phyloP scores from a whole-genome alignment of 352 stramenopile species.

The Phytophthora pseudosyringae region DNA sequence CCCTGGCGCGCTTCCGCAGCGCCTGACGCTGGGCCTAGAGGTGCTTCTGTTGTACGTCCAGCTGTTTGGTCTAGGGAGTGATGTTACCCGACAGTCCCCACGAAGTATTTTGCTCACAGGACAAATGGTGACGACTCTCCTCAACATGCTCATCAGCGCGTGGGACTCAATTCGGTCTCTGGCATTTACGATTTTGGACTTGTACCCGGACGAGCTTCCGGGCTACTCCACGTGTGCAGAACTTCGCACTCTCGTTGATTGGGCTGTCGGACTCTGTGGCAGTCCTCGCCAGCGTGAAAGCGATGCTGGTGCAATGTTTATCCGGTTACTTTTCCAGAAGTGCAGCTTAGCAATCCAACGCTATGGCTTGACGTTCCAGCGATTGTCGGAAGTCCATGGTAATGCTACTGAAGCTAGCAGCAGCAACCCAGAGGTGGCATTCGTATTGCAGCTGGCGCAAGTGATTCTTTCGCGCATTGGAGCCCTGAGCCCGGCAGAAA shows the following conservation, averaged over 20 bases:
- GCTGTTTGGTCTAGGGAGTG: conserved; percentile 60
- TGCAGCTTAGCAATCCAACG: conserved; percentile 57
- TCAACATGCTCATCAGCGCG: conserved; percentile 82
- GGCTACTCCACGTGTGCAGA: conserved; percentile 56
- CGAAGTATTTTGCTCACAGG: conserved; percentile 52
- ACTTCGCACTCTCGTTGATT: conserved; percentile 63
- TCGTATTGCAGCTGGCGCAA: conserved; percentile 64
- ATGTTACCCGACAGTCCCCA: conserved; percentile 7
- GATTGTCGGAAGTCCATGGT: not conserved
- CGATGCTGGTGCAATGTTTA: conserved; percentile 86
- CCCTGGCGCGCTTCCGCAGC: conserved; percentile 67
- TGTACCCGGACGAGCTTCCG: conserved; percentile 68
- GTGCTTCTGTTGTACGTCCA: conserved; percentile 76
- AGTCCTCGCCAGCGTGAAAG: conserved; percentile 85
- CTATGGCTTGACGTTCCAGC: conserved; percentile 45
- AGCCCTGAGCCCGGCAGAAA: conserved; percentile 35
- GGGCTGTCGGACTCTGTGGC: conserved; percentile 70
- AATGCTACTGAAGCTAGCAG: conserved; percentile 6
- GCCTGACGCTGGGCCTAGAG: conserved; percentile 75
- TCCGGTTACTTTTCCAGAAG: conserved; percentile 77
- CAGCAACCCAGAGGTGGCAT: conserved; percentile 41
- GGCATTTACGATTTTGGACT: conserved; percentile 68
- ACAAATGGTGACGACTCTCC: conserved; percentile 70
- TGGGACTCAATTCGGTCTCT: conserved; percentile 83
- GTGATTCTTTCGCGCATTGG: conserved; percentile 54